Evolutionary conservation across 2,329 filamentous ascomycete genomes (phyloP), one percentile per base, ranked within the genome.

Genomic region (Fusarium denticulatum): DNA sequence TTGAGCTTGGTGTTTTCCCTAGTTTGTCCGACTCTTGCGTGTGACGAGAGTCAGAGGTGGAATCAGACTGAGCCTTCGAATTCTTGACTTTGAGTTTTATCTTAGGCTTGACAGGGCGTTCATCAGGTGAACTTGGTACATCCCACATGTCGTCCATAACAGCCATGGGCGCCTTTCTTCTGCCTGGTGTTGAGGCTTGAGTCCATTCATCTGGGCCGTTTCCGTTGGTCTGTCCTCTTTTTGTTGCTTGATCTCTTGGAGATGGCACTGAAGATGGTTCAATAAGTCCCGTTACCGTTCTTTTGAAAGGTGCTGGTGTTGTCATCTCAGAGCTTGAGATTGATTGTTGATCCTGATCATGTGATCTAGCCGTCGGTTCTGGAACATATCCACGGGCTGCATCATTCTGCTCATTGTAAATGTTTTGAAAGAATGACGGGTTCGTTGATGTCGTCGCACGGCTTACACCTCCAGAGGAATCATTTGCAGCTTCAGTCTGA

Each of bases 381-480:
- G 71, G 64, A 26, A 66, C 64, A 49, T 76, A 70, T 49, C 77
- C 73, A 32, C 64, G 67, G 22, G 78, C 76, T 28, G 81, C 80
- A 39, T 80, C 79, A 43, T 82, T 81, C 73, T 88, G 85, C 53
- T 87, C 84, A 28, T 86, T 80, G 64, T 86, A 88, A 15, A 88
- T 75, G 56, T 79, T 81, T 52, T 83, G 83, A 69, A 88, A 88
- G 71, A 87, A 85, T 1, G 80, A 82, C 4, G 83, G 81, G 64
- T 88, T 85, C 3, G 87, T 88, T 22, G 86, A 88, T 28, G 77
- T 80, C 12, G 82, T 82, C 42, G 76, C 76, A 61, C 76, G 73
- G 64, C 79, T 80, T 73, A 69, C 68, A 60, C 62, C 66, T 20
- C 78, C 78, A 15, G 76, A 78, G 24, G 76, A 79, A 32, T 74